Conservation (phyloP, 2,329 filamentous ascomycete species). For the Sporothrix euskadiensis region DNA sequence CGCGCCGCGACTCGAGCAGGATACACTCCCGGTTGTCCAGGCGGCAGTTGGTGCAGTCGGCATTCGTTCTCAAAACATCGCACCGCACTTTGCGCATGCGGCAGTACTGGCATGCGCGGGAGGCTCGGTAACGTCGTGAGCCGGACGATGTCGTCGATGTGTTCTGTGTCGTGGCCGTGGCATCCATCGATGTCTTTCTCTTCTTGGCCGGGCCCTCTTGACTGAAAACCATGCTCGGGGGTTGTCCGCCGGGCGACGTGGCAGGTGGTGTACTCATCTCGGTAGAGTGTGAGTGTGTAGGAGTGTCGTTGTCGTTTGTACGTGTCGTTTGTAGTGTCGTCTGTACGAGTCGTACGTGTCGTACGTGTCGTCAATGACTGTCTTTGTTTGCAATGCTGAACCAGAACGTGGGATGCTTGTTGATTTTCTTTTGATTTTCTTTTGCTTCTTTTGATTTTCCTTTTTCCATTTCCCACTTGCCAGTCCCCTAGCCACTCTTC, state of each 20-base stretch:
- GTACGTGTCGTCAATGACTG: too few relatives aligned
- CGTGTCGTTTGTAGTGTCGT: not conserved
- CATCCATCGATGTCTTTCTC: not conserved
- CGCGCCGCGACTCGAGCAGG: conserved; percentile 3
- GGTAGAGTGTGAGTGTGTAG: not conserved
- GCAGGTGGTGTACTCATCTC: not conserved
- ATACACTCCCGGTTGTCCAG: conserved; percentile 20
- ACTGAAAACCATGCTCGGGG: not conserved
- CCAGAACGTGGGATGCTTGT: too few relatives aligned
- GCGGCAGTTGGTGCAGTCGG: conserved; percentile 23
- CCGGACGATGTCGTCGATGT: conserved; percentile 9
- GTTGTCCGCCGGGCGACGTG: not conserved
- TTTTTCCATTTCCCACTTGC: not conserved
- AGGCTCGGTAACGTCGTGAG: conserved; percentile 11
- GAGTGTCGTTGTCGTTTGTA: too few relatives aligned
- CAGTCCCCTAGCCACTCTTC: too few relatives aligned
- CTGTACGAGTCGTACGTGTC: too few relatives aligned
- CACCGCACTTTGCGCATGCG: conserved; percentile 21
- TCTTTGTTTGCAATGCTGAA: too few relatives aligned
- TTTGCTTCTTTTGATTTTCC: too few relatives aligned
- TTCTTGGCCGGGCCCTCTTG: not conserved
- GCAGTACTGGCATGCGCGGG: conserved; percentile 23
- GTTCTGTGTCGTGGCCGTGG: not conserved
- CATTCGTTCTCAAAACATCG: conserved; percentile 7
- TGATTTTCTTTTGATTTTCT: too few relatives aligned